Conservation (phyloP, 352 stramenopile genomes). For the Phytophthora tentaculata region DNA sequence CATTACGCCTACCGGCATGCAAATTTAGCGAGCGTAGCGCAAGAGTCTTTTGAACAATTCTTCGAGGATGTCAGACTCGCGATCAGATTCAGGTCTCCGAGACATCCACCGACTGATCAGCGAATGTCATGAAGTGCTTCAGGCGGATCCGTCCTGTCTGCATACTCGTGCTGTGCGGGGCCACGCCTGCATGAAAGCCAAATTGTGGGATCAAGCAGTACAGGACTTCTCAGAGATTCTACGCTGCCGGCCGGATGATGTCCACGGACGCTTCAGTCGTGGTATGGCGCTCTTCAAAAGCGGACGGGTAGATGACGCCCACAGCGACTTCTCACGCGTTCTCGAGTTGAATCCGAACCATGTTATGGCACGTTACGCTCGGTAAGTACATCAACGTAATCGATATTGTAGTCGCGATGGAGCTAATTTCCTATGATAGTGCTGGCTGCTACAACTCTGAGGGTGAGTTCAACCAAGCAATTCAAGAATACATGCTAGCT, state of each 20-base stretch:
- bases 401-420: constrained; percentile 34
- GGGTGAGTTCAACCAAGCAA: constrained; percentile 72
- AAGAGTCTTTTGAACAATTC: too few species aligned
- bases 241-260: constrained; percentile 51
- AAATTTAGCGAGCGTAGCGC: too few species aligned
- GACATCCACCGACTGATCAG: constrained; percentile 66
- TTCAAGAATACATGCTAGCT: constrained; percentile 79
- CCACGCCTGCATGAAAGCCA: constrained; percentile 77
- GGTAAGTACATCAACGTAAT: not conserved
- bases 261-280: constrained; percentile 42
- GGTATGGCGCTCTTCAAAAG: constrained; percentile 49
- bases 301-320: constrained; percentile 55
- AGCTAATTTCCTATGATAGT: constrained; percentile 24
- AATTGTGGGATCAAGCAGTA: constrained; percentile 61
- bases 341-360: constrained; percentile 75
- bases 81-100: constrained; percentile 25
- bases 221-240: constrained; percentile 68
- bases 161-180: constrained; percentile 65
- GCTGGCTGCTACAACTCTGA: constrained; percentile 78
- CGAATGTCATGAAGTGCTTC: constrained; percentile 59
- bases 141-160: constrained; percentile 53
- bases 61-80: constrained; percentile 17
- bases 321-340: constrained; percentile 68
- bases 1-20: too few species aligned
- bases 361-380: constrained; percentile 77